Evolutionary conservation across 2,329 filamentous ascomycete species (phyloP), one percentile per base, ranked within the genome.

Genomic region (Penicillium sp.): DNA sequence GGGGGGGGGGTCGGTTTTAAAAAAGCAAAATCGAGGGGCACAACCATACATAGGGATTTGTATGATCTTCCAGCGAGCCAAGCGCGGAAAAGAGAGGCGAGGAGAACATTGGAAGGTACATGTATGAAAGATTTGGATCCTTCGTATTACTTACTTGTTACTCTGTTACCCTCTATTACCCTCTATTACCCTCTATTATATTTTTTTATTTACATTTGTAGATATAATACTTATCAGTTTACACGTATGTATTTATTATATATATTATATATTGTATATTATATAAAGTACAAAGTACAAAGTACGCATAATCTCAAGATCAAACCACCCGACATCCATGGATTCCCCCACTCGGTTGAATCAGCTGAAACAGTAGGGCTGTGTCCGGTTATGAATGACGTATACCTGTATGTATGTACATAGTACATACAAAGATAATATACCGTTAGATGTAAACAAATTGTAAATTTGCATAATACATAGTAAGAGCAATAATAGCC

Each of bases 61-160:
- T 21, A 41, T 17, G 54, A 57, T 47, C 33, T 41, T 33, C 10
- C 35, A 44, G 35, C 49, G 54, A 53, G 49, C 19, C 42, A 57
- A 53, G 54, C 49, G 54, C 49, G 31, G 29, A 51, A 51, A 56
- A 56, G 29, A 23, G 15, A 19, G n/a, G 33, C 12, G 31, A n/a
- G 12, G 8, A 23, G 31, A 35, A 35, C 31, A 13, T 33, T 33
- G 13, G 31, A 35, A 17, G 33, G 15, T 17, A 15, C 33, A 35
- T 35, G 33, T 35, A 35, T 35, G 31, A 5, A 33, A 33, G 7
- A 17, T 17, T 35, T 35, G 15, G 33, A 13, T 35, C 13, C 12
- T 7, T 8, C 17, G 15, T 35, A 35, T 35, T 35, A 33, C 31
- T 33, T 31, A 31, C 13, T 15, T 15, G 13, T 33, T 33, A 33